Base-by-base conservation (phyloP, 2,329 filamentous ascomycete species). In the Cladosporium sp. region DNA sequence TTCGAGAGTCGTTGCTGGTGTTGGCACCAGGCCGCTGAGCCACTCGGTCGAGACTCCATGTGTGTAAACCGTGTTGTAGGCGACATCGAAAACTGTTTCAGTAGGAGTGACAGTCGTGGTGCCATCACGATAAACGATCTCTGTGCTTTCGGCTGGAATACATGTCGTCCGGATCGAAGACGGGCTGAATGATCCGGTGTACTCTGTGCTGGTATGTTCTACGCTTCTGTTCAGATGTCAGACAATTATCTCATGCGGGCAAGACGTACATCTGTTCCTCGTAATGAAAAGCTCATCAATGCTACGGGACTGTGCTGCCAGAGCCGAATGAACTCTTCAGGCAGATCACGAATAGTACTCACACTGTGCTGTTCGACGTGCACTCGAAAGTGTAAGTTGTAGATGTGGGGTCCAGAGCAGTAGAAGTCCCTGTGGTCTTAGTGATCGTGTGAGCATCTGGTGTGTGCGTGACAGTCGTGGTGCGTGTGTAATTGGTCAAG, bases 141-240 rank as follows among this genome's bases (percentile, higher is more conserved):
- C 14, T 11, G n/a, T 36, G 28, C 44, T 26, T 8, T 15, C 24
- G 14, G 30, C 7, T 4, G 59, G 47, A 5, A 62, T 62, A 21
- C 59, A 62, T n/a, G 59, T 62, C n/a, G 47, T 62, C 21, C 44
- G 59, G 21, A 62, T 28, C 11, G 47, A 51, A 52, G 59, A 62
- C 15, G 59, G 24, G 6, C 11, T 52, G 44, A 41, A 54, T 11
- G 59, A 62, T 21, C 59, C 59, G 34, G 59, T 62, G 32, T 62
- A 62, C 32, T 52, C 44, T 6, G 59, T 62, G 32, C 47, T 54
- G 59, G 59, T 62, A 11, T 62, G 28, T 26, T 36, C 59, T 4
- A 52, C 32, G 59, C 18, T 62, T 18, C 59, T 62, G 28, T 55
- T 12, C 52, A n/a, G 15, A 21, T 55, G 52, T 55, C 28, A 55